Conservation (phyloP, 371 early-diverging fungal genomes). For the Blastocladiella emersonii region DNA sequence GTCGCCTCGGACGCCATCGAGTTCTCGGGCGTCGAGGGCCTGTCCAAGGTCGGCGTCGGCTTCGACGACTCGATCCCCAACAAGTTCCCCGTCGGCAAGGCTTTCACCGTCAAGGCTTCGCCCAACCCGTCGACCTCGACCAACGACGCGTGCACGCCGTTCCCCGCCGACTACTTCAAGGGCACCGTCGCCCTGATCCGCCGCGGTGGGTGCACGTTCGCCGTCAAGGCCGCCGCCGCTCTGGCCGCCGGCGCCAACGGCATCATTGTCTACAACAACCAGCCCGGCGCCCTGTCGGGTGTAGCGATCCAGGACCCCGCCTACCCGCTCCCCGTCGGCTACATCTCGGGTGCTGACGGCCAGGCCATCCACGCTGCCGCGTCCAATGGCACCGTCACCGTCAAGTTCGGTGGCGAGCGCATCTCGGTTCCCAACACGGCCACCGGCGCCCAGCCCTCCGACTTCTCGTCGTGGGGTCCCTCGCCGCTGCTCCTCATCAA, state of each 20-base stretch:
- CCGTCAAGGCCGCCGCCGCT: slow-evolving; percentile 8
- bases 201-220: slow-evolving; percentile 10
- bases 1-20: background rate
- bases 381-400: background rate
- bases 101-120: background rate
- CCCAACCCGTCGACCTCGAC: background rate
- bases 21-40: background rate
- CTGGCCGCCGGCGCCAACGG: slow-evolving; percentile 14
- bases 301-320: background rate
- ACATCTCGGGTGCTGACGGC: background rate
- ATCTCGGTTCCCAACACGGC: background rate
- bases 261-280: slow-evolving; percentile 18
- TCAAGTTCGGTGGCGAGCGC: background rate
- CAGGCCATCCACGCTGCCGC: background rate
- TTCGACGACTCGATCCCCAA: too few species aligned
- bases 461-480: background rate
- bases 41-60: too few species aligned
- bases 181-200: slow-evolving; percentile 11
- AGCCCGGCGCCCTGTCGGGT: background rate
- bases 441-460: background rate
- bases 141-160: slow-evolving; percentile 1
- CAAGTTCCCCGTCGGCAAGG: too few species aligned
- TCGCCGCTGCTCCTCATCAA: background rate
- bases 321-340: background rate
- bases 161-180: slow-evolving; percentile 5